Evolutionary conservation across 257 asterid species (phyloP).

Genomic region (Cruciata laevipes): DNA sequence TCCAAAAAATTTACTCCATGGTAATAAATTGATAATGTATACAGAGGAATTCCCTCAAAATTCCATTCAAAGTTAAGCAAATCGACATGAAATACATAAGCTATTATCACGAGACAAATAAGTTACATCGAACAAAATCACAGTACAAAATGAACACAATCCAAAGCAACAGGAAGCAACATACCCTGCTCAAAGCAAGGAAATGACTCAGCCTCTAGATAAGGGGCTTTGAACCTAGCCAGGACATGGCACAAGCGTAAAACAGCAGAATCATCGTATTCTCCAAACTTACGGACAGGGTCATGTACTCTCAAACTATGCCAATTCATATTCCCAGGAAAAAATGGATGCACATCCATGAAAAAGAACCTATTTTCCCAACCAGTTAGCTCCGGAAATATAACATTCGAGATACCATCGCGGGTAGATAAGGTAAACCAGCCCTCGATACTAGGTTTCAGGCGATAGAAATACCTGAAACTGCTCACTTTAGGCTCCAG

Average conservation of each 20-base stretch:
- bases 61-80: background rate
- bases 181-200: background rate
- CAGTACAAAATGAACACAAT: background rate
- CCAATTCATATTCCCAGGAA: background rate
- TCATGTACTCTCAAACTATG: background rate
- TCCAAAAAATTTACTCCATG: no score
- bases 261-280: background rate
- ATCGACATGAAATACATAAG: background rate
- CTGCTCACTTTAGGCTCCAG: background rate
- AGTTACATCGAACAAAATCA: background rate
- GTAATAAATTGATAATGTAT: no score
- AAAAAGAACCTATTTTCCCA: background rate
- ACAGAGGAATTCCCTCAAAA: background rate
- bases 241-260: background rate
- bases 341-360: background rate
- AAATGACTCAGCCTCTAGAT: background rate
- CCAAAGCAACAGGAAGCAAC: background rate
- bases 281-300: background rate
- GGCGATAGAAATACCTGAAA: background rate
- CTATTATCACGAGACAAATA: background rate
- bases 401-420: background rate
- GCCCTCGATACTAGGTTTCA: background rate
- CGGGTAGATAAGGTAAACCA: background rate
- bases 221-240: background rate
- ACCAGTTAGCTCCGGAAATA: background rate